These are phyloP conservation scores for Aureobasidium pullulans DNA, from an alignment of 2,329 filamentous ascomycete genomes.

Conservation along the genomic window DNA sequence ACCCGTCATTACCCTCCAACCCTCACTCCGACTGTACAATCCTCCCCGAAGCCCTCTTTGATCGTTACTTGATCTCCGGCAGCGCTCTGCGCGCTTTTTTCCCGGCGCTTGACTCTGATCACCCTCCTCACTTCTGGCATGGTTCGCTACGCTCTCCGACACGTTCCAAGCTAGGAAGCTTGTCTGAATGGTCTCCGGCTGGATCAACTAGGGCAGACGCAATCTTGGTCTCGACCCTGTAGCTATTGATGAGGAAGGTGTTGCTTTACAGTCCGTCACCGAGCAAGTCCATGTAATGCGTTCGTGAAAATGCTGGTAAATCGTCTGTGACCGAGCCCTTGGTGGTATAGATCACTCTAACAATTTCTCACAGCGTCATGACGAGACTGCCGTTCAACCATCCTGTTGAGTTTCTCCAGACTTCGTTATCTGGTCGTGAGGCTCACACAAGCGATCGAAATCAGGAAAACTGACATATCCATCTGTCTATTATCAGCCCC, in stretches of 20 bases:
- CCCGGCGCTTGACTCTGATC: neutral
- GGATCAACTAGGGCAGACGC: neutral
- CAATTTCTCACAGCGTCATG: neutral
- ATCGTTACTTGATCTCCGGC: too few species aligned
- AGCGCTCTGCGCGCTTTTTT: neutral
- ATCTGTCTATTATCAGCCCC: neutral
- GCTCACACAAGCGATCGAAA: slow-evolving; percentile 13
- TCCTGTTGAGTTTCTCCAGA: neutral
- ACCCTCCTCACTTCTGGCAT: neutral
- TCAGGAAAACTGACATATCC: slow-evolving; percentile 15
- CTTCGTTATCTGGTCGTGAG: neutral
- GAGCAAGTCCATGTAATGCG: neutral
- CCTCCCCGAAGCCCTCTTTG: too few species aligned
- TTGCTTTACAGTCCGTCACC: neutral
- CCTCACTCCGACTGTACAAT: too few species aligned
- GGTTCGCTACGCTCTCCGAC: neutral
- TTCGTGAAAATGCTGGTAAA: neutral
- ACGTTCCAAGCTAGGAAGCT: neutral
- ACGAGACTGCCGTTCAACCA: neutral
- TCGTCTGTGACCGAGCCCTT: neutral
- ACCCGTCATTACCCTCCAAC: too few species aligned
- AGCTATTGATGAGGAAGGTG: neutral
- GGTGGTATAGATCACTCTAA: neutral
- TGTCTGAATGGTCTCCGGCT: neutral
- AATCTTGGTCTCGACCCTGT: neutral